These are phyloP conservation scores for Phaeophleospora eucalypticola DNA, from an alignment of 2,329 filamentous ascomycete species.

Conservation along the genomic window DNA sequence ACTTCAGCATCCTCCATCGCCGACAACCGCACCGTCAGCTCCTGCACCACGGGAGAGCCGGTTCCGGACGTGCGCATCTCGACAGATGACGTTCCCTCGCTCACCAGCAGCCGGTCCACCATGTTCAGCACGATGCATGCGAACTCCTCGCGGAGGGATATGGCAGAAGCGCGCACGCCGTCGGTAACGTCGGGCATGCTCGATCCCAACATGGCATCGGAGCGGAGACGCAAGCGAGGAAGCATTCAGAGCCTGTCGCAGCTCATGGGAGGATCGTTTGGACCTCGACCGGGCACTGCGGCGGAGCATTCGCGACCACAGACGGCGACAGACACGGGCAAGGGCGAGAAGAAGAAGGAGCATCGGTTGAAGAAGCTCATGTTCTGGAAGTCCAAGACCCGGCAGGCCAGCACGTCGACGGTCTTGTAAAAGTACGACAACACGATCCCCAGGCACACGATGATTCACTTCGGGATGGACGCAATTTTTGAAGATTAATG, in stretches of 20 bases:
- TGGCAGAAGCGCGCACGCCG: constrained; percentile 35
- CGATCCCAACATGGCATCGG: constrained; percentile 31
- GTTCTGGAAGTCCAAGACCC: constrained; percentile 65
- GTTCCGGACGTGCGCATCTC: constrained; percentile 69
- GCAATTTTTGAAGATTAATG: neutral
- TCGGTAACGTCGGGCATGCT: constrained; percentile 41
- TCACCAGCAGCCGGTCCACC: constrained; percentile 72
- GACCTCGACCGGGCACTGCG: constrained; percentile 28
- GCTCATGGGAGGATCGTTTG: constrained; percentile 69
- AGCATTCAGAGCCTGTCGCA: constrained; percentile 74
- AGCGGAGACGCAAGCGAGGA: constrained; percentile 65
- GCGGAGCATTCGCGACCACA: constrained; percentile 35
- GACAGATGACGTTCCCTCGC: constrained; percentile 67
- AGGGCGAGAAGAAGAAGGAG: constrained; percentile 59
- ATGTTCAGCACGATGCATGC: constrained; percentile 65
- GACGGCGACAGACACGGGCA: constrained; percentile 47
- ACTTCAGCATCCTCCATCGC: constrained; percentile 69
- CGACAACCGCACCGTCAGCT: constrained; percentile 68
- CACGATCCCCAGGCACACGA: too few relatives aligned
- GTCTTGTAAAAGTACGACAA: constrained; percentile 6
- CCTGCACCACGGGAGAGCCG: constrained; percentile 67
- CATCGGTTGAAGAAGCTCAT: constrained; percentile 70
- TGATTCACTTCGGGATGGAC: too few relatives aligned
- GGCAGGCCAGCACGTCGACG: constrained; percentile 22
- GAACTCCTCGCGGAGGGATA: constrained; percentile 32